Conservation (phyloP, 257 asterid genomes). For the Fraxinus americana region DNA sequence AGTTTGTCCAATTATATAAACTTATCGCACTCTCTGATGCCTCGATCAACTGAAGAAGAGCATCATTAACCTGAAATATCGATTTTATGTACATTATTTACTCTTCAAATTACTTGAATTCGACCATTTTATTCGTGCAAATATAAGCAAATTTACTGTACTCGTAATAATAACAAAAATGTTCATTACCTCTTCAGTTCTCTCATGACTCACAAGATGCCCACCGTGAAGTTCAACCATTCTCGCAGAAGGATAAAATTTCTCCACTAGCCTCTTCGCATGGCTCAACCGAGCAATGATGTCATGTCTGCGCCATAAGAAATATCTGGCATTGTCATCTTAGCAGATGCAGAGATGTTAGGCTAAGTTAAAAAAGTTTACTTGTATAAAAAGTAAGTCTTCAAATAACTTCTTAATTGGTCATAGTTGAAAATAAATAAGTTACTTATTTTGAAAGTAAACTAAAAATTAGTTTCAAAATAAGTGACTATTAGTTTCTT, state of each 20-base stretch:
- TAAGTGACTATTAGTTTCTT: not conserved
- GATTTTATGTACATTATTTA: not conserved
- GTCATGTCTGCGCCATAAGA: constrained; percentile 60
- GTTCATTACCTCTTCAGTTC: constrained; percentile 77
- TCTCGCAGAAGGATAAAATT: constrained; percentile 78
- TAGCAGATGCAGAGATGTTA: not conserved
- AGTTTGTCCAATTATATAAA: constrained; percentile 76
- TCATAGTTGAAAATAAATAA: not conserved
- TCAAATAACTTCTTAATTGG: not conserved
- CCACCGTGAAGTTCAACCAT: constrained; percentile 97
- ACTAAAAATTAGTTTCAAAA: not conserved
- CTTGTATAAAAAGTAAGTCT: not conserved
- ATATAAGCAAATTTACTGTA: not conserved
- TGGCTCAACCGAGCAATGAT: constrained; percentile 91
- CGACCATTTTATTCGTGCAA: not conserved
- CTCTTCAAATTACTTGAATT: not conserved
- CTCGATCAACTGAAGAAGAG: constrained; percentile 71
- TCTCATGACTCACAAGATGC: constrained; percentile 93
- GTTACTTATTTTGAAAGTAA: not conserved
- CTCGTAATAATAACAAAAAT: not conserved
- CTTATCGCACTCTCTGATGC: constrained; percentile 56
- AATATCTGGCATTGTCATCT: constrained; percentile 15
- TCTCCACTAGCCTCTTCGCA: constrained; percentile 78
- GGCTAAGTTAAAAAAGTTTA: not conserved
- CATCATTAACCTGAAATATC: constrained; percentile 68